Evolutionary conservation across 2,329 filamentous ascomycete genomes (phyloP), one percentile per base, ranked within the genome.

Genomic region (Metarhizium album): DNA sequence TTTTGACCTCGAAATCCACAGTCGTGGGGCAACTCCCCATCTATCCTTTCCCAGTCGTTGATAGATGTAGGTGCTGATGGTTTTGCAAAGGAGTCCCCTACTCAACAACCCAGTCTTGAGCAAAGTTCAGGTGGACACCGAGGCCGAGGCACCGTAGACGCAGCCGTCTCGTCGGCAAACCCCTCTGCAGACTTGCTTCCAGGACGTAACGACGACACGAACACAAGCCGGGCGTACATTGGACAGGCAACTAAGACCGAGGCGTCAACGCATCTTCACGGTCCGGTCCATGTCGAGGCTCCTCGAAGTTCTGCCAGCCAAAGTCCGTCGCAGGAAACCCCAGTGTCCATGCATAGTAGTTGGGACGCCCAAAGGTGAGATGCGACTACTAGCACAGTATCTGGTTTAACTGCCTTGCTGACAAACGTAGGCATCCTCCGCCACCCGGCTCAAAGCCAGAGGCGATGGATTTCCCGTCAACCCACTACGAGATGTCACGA

Each of bases 401-500:
- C 29, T 18, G 14, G 9, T 40, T 7, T n/a, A 7, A 20, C 14
- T 31, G 46, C 31, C 23, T 42, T 50, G 23, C 46, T 53, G 48
- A 59, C 42, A 62, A 51, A 37, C 29, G 16, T 29, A 87, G 83
- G 63, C 79, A 83, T 59, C 69, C 82, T 43, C 82, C 82, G 52
- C 81, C 82, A 11, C 51, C 67, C 42, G 68, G 86, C 61, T 88
- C 90, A 4, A 85, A 75, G 62, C 90, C 90, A 8, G 93, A 97
- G 74, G 91, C 90, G 6, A 73, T 80, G 54, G 88, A 94, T 65
- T 86, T 97, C 62, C 88, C 90, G 16, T 76, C 76, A 45, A 80
- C 82, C 51, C 82, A 82, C 50, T 97, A 97, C 67, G 76, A 79
- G 51, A 96, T 96, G 84, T 95, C 86, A 51, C 79, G 78, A 51